These are phyloP conservation scores for Aspergillus chevalieri DNA, from an alignment of 2,329 filamentous ascomycete genomes.

Conservation along the genomic window DNA sequence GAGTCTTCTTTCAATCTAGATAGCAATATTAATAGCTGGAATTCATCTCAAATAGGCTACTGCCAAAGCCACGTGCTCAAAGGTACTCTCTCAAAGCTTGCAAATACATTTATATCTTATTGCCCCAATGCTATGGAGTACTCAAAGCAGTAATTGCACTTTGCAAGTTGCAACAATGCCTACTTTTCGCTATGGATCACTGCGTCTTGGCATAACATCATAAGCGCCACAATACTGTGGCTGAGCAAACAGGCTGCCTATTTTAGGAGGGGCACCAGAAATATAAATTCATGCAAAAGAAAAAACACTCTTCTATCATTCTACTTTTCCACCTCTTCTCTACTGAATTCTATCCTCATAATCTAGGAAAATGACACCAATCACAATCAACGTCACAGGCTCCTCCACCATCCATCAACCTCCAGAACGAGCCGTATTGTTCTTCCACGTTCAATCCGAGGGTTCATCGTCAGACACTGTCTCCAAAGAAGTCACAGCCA, in stretches of 20 bases:
- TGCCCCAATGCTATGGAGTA: too few relatives aligned
- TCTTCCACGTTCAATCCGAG: slow-evolving; percentile 4
- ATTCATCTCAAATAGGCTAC: too few relatives aligned
- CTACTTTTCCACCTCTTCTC: not conserved
- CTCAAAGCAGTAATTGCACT: too few relatives aligned
- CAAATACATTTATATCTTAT: too few relatives aligned
- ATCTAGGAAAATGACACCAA: slow-evolving; percentile 9
- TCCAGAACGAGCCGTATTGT: slow-evolving; percentile 11
- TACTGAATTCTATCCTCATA: not conserved
- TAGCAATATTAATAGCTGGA: too few relatives aligned
- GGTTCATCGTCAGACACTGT: slow-evolving; percentile 5
- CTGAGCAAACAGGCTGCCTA: not conserved
- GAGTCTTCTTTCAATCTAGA: too few relatives aligned
- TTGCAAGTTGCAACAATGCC: too few relatives aligned
- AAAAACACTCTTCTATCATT: not conserved
- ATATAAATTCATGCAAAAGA: not conserved
- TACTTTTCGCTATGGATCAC: slow-evolving; percentile 36
- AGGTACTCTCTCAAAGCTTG: too few relatives aligned
- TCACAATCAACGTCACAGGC: slow-evolving; percentile 10
- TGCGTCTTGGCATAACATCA: not conserved
- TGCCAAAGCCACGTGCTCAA: too few relatives aligned
- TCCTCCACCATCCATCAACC: slow-evolving; percentile 9
- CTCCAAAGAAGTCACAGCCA: slow-evolving; percentile 3
- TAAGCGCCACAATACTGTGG: not conserved
- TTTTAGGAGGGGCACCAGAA: not conserved